phyloP scores from a whole-genome alignment of 176 grass and related monocot species.

The Oryza coarctata region DNA sequence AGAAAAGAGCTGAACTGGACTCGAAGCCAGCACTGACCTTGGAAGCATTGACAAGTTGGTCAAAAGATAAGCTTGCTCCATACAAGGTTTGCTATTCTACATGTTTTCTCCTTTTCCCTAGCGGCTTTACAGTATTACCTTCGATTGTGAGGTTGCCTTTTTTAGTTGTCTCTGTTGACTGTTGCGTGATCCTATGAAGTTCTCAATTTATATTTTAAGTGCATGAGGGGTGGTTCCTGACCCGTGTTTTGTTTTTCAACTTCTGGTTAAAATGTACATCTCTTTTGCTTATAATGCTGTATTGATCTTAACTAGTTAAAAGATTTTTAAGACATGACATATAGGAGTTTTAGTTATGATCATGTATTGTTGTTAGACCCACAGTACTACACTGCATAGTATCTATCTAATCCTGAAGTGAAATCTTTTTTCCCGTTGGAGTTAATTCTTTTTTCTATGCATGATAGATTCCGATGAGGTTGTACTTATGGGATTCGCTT shows the following conservation, averaged over 20 bases:
- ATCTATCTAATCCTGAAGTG: not conserved
- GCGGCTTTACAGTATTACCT: not conserved
- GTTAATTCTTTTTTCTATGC: not conserved
- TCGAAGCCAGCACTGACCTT: conserved; percentile 62
- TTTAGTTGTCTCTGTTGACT: not conserved
- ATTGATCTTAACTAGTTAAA: not conserved
- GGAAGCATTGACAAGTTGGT: conserved; percentile 73
- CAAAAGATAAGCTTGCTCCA: conserved; percentile 90
- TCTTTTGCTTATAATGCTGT: not conserved
- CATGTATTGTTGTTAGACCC: conserved; percentile 15
- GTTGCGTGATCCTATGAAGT: not conserved
- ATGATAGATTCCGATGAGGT: conserved; percentile 64
- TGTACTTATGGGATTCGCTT: conserved; percentile 85
- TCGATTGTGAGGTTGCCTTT: not conserved
- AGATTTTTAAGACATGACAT: conserved; percentile 6
- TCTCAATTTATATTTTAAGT: not conserved
- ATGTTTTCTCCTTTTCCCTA: not conserved
- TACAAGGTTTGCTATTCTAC: conserved; percentile 71
- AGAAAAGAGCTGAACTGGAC: conserved; percentile 48
- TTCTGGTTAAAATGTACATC: not conserved
- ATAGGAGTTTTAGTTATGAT: not conserved
- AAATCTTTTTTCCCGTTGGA: not conserved
- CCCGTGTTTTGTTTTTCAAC: not conserved
- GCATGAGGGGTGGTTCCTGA: not conserved
- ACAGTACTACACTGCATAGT: not conserved